Evolutionary conservation across 106 monocot species (phyloP).

Genomic region (Cymbidium sinense): DNA sequence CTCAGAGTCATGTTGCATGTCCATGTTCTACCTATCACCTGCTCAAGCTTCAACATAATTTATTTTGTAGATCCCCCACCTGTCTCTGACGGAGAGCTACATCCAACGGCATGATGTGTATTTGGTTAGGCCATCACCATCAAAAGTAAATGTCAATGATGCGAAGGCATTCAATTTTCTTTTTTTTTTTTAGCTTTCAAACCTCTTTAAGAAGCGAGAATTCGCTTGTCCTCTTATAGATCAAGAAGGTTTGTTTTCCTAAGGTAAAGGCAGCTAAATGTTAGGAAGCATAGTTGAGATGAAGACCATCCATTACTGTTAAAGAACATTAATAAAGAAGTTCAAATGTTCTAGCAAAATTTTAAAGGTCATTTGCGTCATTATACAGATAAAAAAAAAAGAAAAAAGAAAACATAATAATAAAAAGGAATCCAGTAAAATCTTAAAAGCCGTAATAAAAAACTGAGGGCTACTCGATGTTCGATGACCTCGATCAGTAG

Average conservation of each 20-base stretch:
- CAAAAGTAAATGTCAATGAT: neutral
- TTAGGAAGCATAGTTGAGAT: no score
- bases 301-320: no score
- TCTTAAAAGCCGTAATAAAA: neutral
- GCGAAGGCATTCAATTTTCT: neutral
- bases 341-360: no score
- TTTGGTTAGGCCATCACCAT: neutral
- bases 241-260: no score
- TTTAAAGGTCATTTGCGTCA: no score
- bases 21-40: no score
- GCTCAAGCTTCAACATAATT: no score
- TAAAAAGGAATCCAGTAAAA: neutral
- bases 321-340: no score
- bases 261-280: no score
- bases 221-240: neutral
- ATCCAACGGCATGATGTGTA: neutral
- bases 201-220: neutral
- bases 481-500: neutral
- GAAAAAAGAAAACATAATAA: neutral
- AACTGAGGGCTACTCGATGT: neutral
- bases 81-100: neutral
- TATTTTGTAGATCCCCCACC: no score
- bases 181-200: neutral
- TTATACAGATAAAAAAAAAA: neutral
- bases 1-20: no score